Conservation (phyloP, 352 stramenopile species). For the Achlya hypogyna region DNA sequence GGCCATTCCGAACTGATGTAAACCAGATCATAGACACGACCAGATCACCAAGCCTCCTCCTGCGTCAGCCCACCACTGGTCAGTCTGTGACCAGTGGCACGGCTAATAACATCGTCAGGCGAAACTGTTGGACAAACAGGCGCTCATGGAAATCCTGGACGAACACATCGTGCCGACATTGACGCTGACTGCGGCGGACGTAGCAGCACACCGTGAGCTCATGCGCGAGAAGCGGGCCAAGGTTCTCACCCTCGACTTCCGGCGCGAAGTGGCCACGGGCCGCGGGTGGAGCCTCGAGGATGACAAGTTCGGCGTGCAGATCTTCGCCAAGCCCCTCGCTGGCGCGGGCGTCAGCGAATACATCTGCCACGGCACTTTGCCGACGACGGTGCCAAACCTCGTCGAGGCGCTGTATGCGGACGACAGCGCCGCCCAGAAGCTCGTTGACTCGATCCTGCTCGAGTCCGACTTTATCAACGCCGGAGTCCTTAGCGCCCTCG, state of each 20-base stretch:
- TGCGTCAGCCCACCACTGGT: no score
- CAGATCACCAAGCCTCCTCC: no score
- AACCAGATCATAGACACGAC: no score
- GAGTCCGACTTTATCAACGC: conserved; percentile 16
- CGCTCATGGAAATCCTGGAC: neutral
- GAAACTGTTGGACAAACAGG: neutral
- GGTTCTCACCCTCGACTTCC: neutral
- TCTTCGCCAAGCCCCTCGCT: neutral
- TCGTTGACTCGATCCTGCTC: conserved; percentile 14
- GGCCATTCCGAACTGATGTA: no score
- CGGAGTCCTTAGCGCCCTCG: neutral
- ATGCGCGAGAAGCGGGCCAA: neutral
- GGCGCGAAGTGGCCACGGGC: neutral
- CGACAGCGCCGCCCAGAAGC: neutral
- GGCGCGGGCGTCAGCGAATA: conserved; percentile 4
- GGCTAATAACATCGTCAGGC: neutral
- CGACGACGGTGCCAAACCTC: neutral
- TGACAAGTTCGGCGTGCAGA: conserved; percentile 1
- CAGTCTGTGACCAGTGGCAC: neutral
- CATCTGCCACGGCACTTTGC: neutral
- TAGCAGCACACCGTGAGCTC: neutral
- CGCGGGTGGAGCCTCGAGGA: conserved; percentile 6
- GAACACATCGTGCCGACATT: neutral
- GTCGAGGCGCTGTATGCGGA: neutral
- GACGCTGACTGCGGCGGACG: neutral